A percentile compares a stretch with the other conserved stretches of the same genome.
Evolutionary conservation across 2,329 filamentous ascomycete genomes (phyloP).

Genomic region (Colletotrichum melonis): DNA sequence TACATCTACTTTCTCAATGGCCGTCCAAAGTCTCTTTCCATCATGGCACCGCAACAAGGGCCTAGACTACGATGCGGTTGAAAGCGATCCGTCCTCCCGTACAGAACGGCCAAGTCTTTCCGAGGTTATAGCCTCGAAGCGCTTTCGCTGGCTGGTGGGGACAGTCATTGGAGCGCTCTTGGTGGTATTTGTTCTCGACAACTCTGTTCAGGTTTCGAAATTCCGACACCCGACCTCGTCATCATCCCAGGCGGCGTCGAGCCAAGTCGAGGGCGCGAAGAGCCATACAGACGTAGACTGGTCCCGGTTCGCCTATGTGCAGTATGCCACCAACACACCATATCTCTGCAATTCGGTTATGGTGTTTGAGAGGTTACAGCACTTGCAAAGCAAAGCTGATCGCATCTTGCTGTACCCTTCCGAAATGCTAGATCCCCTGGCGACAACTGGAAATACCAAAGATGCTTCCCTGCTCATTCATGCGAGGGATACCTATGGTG

Average conservation of each 20-base stretch:
- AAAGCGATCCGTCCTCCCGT: background rate
- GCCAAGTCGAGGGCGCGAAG: background rate
- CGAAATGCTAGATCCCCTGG: slow-evolving; percentile 47
- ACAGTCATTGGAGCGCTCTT: background rate
- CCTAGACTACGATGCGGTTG: background rate
- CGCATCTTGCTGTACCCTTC: slow-evolving; percentile 59
- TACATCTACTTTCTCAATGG: background rate
- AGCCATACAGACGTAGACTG: slow-evolving; percentile 47
- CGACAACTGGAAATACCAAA: slow-evolving; percentile 40
- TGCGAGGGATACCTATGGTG: slow-evolving; percentile 56
- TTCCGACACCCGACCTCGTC: background rate
- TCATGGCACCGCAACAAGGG: background rate
- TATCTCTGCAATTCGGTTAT: slow-evolving; percentile 64
- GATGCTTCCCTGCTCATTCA: slow-evolving; percentile 51
- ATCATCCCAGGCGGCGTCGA: background rate
- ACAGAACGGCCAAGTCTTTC: background rate
- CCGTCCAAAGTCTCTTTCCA: background rate
- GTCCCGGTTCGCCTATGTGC: slow-evolving; percentile 58
- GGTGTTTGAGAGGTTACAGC: slow-evolving; percentile 58
- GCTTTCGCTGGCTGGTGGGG: background rate
- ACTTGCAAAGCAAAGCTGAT: slow-evolving; percentile 55
- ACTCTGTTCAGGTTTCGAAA: background rate
- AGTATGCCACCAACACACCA: slow-evolving; percentile 59
- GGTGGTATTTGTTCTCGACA: background rate
- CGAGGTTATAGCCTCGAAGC: background rate